phyloP scores from a whole-genome alignment of 805 yeast species.

The Jamesozyma piceae region DNA sequence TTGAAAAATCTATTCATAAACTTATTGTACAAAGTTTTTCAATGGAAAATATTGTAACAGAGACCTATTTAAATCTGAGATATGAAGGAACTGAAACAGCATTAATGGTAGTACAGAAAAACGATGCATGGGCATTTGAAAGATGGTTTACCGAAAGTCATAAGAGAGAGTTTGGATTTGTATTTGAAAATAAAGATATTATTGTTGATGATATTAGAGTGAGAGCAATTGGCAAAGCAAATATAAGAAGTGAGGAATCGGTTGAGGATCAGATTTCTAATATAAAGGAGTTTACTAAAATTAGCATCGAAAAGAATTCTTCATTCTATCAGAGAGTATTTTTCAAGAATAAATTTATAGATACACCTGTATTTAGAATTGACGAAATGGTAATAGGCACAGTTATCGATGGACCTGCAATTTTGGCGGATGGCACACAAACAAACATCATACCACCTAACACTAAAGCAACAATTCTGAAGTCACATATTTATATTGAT shows the following conservation, averaged over 20 bases:
- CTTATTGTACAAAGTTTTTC: conserved; percentile 47
- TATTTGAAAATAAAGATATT: conserved; percentile 46
- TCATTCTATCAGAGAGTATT: conserved; percentile 39
- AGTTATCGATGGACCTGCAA: conserved; percentile 57
- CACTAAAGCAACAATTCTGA: conserved; percentile 45
- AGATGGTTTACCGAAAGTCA: conserved; percentile 47
- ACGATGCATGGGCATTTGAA: conserved; percentile 28
- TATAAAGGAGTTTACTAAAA: conserved; percentile 18
- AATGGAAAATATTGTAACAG: conserved; percentile 39
- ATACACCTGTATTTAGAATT: conserved; percentile 48
- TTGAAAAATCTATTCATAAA: conserved; percentile 33
- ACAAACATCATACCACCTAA: conserved; percentile 65
- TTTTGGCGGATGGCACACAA: conserved; percentile 73
- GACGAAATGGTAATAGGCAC: conserved; percentile 48
- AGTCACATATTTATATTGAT: conserved; percentile 51
- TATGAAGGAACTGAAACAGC: conserved; percentile 88
- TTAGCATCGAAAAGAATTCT: conserved; percentile 23
- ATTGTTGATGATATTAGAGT: conserved; percentile 67
- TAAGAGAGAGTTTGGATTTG: conserved; percentile 64
- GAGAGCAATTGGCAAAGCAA: conserved; percentile 60
- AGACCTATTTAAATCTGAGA: conserved; percentile 65
- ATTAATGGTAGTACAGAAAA: conserved; percentile 48
- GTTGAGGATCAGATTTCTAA: conserved; percentile 46
- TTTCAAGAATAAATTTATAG: conserved; percentile 43
- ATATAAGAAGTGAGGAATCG: conserved; percentile 33